phyloP scores from a whole-genome alignment of 2,329 filamentous ascomycete genomes.

The Bipolaris bicolor region DNA sequence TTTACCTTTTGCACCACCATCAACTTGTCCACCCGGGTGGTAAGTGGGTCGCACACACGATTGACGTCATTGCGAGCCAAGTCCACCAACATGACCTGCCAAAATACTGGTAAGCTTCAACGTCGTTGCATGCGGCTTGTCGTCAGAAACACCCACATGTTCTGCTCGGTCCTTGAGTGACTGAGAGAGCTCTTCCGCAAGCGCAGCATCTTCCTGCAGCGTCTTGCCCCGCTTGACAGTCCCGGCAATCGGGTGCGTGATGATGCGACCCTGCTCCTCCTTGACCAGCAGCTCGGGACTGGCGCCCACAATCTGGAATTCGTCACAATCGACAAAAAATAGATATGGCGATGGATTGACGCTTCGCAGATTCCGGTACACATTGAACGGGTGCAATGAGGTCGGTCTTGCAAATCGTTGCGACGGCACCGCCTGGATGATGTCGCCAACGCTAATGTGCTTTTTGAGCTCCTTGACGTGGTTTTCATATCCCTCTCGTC shows the following conservation, averaged over 20 bases:
- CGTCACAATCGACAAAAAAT: constrained; percentile 90
- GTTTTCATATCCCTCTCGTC: constrained; percentile 83
- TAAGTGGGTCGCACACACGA: constrained; percentile 87
- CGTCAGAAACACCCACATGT: constrained; percentile 37
- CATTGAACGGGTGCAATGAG: constrained; percentile 92
- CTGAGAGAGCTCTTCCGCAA: constrained; percentile 76
- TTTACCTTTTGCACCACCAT: constrained; percentile 68
- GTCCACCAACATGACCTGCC: constrained; percentile 95
- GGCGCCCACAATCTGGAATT: constrained; percentile 94
- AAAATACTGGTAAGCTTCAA: constrained; percentile 56
- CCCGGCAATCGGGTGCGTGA: constrained; percentile 96
- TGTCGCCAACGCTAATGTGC: constrained; percentile 90
- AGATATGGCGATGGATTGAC: constrained; percentile 97
- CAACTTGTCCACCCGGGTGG: constrained; percentile 87
- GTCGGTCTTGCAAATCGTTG: constrained; percentile 92
- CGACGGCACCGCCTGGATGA: constrained; percentile 96
- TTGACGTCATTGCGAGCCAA: constrained; percentile 96
- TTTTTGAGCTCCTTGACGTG: constrained; percentile 86
- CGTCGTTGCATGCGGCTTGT: constrained; percentile 56
- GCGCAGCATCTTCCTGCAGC: constrained; percentile 77
- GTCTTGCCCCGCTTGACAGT: constrained; percentile 88
- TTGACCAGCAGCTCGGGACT: constrained; percentile 95
- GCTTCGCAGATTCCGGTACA: constrained; percentile 94
- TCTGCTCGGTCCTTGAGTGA: constrained; percentile 79
- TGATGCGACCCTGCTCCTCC: constrained; percentile 81